Conservation (phyloP, 192 early-diverging fungal species). For the Phycomyces nitens region DNA sequence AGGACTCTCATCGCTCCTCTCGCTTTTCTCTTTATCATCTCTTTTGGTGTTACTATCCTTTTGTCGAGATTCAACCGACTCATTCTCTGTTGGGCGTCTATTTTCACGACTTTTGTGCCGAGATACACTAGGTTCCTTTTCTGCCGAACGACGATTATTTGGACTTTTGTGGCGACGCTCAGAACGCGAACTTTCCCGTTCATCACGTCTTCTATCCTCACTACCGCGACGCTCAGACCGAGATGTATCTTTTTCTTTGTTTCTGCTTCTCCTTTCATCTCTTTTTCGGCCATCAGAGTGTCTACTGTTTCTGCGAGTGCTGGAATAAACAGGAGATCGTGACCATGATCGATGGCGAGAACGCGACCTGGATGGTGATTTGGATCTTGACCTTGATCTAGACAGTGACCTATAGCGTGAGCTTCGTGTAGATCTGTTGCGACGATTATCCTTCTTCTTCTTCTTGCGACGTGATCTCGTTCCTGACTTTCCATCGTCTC, state of each 20-base stretch:
- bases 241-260: neutral
- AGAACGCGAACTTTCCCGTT: neutral
- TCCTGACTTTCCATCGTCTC: neutral
- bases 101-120: conserved; percentile 2
- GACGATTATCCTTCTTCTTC: conserved; percentile 6
- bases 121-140: neutral
- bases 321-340: too few relatives aligned
- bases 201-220: neutral
- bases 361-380: conserved; percentile 1
- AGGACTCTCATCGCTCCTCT: neutral
- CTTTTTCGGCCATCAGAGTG: neutral
- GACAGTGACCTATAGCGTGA: neutral
- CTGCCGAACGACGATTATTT: conserved; percentile 8
- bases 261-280: neutral
- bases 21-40: neutral
- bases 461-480: neutral
- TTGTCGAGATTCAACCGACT: neutral
- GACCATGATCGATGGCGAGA: neutral
- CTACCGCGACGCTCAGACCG: neutral
- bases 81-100: neutral
- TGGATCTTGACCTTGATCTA: neutral
- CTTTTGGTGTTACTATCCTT: neutral
- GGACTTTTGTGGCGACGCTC: conserved; percentile 2
- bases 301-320: neutral
- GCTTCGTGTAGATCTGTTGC: neutral